These are phyloP conservation scores for Cudoniella acicularis DNA, from an alignment of 495 filamentous ascomycete genomes.

Conservation along the genomic window DNA sequence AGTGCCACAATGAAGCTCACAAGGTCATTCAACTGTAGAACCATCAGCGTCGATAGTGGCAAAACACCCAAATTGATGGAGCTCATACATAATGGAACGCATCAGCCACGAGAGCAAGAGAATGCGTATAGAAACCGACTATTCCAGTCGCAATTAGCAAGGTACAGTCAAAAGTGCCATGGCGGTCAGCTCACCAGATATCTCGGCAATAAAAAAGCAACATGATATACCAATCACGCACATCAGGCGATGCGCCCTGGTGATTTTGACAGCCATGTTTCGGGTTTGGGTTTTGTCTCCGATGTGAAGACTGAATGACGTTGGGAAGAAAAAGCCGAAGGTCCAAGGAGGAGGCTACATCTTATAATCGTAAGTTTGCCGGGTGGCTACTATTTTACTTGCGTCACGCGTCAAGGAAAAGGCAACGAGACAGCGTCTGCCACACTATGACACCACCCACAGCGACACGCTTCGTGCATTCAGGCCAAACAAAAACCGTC, in stretches of 20 bases:
- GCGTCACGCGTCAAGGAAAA: not conserved
- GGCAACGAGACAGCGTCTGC: not conserved
- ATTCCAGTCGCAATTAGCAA: not conserved
- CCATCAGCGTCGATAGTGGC: not conserved
- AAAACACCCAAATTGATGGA: not conserved
- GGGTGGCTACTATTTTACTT: not conserved
- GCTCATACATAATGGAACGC: slow-evolving; percentile 85
- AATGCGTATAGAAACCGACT: slow-evolving; percentile 81
- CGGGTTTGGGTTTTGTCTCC: not conserved
- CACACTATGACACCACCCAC: not conserved
- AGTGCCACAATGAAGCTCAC: slow-evolving; percentile 80
- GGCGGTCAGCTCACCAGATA: slow-evolving; percentile 48
- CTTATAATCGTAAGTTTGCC: not conserved
- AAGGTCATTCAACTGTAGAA: slow-evolving; percentile 79
- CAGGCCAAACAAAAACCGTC: not conserved
- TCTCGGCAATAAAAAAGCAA: slow-evolving; percentile 79
- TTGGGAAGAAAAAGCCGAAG: not conserved
- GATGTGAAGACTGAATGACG: not conserved
- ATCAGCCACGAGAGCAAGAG: slow-evolving; percentile 87
- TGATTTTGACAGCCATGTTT: slow-evolving; percentile 16
- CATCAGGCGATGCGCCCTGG: slow-evolving; percentile 57
- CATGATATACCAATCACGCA: slow-evolving; percentile 78
- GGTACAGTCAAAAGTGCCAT: not conserved
- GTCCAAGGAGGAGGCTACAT: not conserved
- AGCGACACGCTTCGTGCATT: not conserved